Evolutionary conservation across 176 grass and related monocot genomes (phyloP).

Genomic region (Olyra latifolia): DNA sequence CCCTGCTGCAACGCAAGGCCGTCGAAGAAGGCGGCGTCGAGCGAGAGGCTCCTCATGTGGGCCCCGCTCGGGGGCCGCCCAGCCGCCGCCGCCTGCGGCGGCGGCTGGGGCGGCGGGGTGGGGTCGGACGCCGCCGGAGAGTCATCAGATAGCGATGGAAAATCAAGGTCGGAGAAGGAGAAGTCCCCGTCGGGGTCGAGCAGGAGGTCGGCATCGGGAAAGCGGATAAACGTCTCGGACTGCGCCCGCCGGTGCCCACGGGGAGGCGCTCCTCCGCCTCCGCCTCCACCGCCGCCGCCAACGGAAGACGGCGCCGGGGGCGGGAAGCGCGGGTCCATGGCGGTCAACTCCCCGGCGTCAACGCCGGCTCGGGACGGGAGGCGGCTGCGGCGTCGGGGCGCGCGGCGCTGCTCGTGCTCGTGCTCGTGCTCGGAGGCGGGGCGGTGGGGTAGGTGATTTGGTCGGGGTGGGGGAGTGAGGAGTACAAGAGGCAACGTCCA

Average conservation of each 20-base stretch:
- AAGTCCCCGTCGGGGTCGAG: conserved; percentile 80
- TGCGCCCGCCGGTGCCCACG: conserved; percentile 71
- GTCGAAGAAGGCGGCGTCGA: conserved; percentile 95
- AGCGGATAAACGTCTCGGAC: conserved; percentile 89
- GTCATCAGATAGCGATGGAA: conserved; percentile 93
- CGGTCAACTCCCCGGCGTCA: not conserved
- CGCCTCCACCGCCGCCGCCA: too few relatives aligned
- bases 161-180: conserved; percentile 88
- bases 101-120: conserved; percentile 14
- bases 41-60: conserved; percentile 76
- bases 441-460: not conserved
- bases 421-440: conserved; percentile 10
- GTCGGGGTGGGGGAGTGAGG: not conserved
- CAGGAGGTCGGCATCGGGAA: conserved; percentile 80
- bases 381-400: not conserved
- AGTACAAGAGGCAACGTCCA: not conserved
- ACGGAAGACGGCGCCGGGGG: conserved; percentile 43
- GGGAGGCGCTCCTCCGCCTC: not conserved
- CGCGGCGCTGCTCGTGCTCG: too few relatives aligned
- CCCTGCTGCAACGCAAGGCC: conserved; percentile 57
- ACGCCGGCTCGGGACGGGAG: not conserved
- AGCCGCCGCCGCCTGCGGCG: conserved; percentile 19
- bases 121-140: conserved; percentile 52
- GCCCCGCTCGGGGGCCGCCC: conserved; percentile 24
- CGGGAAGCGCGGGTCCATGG: conserved; percentile 52